Evolutionary conservation across 148 eudicot species (phyloP), one percentile per base, ranked within the genome.

Genomic region (Silene uniflora): DNA sequence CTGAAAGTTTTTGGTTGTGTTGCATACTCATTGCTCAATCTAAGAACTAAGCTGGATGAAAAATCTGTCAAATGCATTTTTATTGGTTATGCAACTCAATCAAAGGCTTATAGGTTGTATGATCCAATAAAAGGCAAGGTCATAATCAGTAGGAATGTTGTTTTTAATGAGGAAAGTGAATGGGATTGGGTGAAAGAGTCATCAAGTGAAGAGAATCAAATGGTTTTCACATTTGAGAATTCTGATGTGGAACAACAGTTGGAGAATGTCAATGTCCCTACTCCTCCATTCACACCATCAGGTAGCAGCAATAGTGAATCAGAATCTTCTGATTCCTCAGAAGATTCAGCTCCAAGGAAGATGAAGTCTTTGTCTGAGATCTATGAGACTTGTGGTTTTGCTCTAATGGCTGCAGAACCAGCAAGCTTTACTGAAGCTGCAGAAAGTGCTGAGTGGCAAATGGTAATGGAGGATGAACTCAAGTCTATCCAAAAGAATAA

Each of bases 71-170:
- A 64, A 52, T 79, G 72, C 14, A 32, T 79, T 21, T 79, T 79
- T 22, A 46, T 80, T 61, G 78, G 78, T 5, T 79, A 73, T 66
- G 29, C 42, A 19, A 13, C 67, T 5, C 14, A 73, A 6, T 79
- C 73, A 13, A 79, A 80, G 47, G 78, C 71, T 16, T 80, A 80
- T 10, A 58, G 19, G 23, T 18, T 80, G 16, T 80, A 42, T 74
- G 63, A 75, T 18, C 78, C 70, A 19, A 0, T 74, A 11, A 75
- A 62, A 68, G 62, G 62, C 10, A 69, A 74, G 7, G 5, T 75
- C 1, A 60, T 69, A 2, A 18, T 75, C 21, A 75, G 78, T 17
- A 74, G 75, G 32, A 25, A 74, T 68, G 70, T 80, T 0, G 16
- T 74, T 0, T 74, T 80, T 25, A 25, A 80, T 75, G 78, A 69